Evolutionary conservation across 2,329 filamentous ascomycete genomes (phyloP), one percentile per base, ranked within the genome.

Genomic region (Chaetomium strumarium): DNA sequence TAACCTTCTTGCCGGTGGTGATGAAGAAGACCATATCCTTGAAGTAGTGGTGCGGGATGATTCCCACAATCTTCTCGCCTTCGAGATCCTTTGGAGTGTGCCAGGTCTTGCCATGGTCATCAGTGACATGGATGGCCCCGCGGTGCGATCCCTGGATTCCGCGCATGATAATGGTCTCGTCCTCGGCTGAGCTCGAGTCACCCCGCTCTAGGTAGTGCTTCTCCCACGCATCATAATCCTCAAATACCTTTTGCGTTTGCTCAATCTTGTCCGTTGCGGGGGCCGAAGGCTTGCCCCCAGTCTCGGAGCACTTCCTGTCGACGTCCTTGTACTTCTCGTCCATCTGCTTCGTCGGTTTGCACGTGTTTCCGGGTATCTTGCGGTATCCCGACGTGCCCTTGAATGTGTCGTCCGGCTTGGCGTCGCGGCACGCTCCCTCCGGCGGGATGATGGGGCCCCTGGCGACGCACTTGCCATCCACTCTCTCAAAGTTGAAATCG

Each of bases 101-200:
- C 92, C 93, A 99, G 2, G 72, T 84, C 72, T 95, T 95, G 63
- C 93, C 93, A 64, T 96, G 92, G 65, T 99, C 84, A 49, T 84
- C 80, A 0, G 88, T 88, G 51, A 95, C 77, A 69, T 78, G 90
- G 16, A 95, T 77, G 46, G 84, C 75, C 12, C 78, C 72, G 44
- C 77, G 68, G 55, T 76, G 48, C 75, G 78, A 53, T 29, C 65
- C 61, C 14, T 67, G 68, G 19, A 71, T 70, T 2, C 77, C 75
- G 24, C 78, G 74, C 52, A 77, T 75, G 56, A 86, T 77, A 58
- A 86, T 71, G 16, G 79, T 92, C 70, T 97, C 92, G 61, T 92
- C 88, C 13, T 76, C 73, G 9, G 78, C 79, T 2, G 68, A 71
- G 61, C 79, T 86, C 14, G 77, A 76, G 11, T 83, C 83, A 44